Percentiles rank a stretch among this genome's conserved stretches.
Conservation (phyloP, 2,329 filamentous ascomycete species). For the Cladophialophora carrionii region DNA sequence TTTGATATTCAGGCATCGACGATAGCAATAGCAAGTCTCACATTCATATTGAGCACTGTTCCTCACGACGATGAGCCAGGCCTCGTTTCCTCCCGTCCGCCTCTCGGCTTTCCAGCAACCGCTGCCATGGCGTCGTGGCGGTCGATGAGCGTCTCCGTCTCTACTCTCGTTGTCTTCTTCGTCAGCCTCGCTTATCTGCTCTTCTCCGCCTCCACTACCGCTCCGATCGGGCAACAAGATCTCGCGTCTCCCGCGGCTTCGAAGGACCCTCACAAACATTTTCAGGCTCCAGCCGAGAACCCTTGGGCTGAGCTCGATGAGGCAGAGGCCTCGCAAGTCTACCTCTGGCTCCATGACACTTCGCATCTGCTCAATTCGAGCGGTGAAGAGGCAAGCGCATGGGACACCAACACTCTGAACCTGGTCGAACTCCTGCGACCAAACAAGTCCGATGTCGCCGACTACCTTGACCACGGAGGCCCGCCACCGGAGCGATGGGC, state of each 20-base stretch:
- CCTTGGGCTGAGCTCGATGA: conserved; percentile 29
- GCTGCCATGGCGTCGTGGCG: conserved; percentile 23
- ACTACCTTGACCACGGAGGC: conserved; percentile 49
- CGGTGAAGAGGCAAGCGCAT: neutral
- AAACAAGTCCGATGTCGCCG: conserved; percentile 55
- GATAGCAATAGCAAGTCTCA: neutral
- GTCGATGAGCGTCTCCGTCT: conserved; percentile 17
- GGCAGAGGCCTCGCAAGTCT: conserved; percentile 26
- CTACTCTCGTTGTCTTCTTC: conserved; percentile 23
- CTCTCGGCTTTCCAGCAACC: neutral
- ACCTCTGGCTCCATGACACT: conserved; percentile 21
- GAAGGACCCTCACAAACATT: conserved; percentile 20
- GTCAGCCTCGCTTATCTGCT: conserved; percentile 29
- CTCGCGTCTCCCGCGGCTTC: neutral
- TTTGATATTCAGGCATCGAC: neutral
- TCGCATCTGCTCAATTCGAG: conserved; percentile 11
- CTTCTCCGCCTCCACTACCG: neutral
- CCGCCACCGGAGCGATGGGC: conserved; percentile 50
- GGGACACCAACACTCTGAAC: conserved; percentile 52
- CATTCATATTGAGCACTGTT: neutral
- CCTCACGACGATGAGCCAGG: neutral
- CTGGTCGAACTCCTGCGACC: conserved; percentile 54
- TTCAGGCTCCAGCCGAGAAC: conserved; percentile 28
- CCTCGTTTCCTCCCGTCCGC: neutral
- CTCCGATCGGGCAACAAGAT: conserved; percentile 11